Percentiles rank a stretch among this genome's conserved stretches.
Evolutionary conservation across 305 asterid genomes (phyloP).

Genomic region (Solanum hybrid): DNA sequence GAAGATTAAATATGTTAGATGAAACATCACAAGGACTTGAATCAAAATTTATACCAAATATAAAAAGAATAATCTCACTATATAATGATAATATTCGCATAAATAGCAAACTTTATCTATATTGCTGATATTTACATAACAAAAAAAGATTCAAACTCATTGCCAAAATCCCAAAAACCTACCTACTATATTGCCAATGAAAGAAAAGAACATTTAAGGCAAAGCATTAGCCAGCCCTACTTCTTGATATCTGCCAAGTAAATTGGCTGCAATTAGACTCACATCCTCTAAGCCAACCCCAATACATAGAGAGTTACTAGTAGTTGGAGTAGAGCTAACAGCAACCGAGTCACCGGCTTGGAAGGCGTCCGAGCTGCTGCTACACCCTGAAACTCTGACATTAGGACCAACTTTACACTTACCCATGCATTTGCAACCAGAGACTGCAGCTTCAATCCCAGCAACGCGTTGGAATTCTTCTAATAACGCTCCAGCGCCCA

Average conservation of each 20-base stretch:
- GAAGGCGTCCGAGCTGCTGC: not conserved
- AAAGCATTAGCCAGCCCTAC: not conserved
- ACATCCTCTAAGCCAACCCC: slow-evolving; percentile 80
- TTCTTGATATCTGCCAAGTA: slow-evolving; percentile 19
- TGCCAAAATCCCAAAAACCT: not conserved
- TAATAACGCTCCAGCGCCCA: slow-evolving; percentile 43
- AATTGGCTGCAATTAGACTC: slow-evolving; percentile 40
- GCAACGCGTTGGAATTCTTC: slow-evolving; percentile 47
- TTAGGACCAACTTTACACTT: slow-evolving; percentile 80
- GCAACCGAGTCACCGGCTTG: not conserved
- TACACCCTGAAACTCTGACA: slow-evolving; percentile 36
- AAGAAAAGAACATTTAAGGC: not conserved
- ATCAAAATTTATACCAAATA: not conserved
- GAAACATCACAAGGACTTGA: rapidly evolving
- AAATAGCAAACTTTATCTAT: not conserved
- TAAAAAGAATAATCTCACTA: not conserved
- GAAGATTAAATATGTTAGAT: not conserved
- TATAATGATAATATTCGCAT: not conserved
- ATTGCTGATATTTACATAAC: not conserved
- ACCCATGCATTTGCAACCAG: slow-evolving; percentile 92
- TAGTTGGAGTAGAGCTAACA: not conserved
- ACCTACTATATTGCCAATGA: not conserved
- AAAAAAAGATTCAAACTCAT: not conserved
- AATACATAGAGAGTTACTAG: slow-evolving; percentile 29
- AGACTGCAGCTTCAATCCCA: slow-evolving; percentile 58